Evolutionary conservation across 768 basidiomycete species (phyloP).

Genomic region (Tricholoma furcatifolium): DNA sequence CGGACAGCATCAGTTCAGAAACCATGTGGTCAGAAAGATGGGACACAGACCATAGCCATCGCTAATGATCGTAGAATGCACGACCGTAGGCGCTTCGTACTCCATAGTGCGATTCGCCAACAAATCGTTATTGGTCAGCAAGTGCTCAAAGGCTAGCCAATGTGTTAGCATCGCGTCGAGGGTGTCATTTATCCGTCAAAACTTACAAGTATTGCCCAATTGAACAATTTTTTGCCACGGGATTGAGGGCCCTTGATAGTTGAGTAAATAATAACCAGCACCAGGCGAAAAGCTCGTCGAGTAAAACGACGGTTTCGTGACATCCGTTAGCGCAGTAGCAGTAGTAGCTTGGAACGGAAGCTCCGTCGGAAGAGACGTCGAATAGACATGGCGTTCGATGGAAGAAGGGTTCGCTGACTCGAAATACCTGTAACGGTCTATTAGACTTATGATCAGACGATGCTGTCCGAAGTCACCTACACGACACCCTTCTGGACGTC

Average conservation of each 20-base stretch:
- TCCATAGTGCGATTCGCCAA: constrained; percentile 62
- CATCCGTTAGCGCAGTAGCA: constrained; percentile 54
- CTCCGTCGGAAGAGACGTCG: constrained; percentile 64
- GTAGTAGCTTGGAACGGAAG: constrained; percentile 32
- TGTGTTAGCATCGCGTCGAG: not conserved
- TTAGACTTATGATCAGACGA: constrained; percentile 12
- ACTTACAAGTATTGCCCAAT: constrained; percentile 40
- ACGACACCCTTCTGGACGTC: constrained; percentile 66
- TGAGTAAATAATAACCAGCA: constrained; percentile 80
- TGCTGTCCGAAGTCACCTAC: constrained; percentile 47
- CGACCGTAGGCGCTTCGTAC: constrained; percentile 72
- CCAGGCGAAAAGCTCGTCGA: constrained; percentile 77
- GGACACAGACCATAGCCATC: constrained; percentile 72
- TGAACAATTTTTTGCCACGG: constrained; percentile 86
- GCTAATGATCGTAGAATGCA: constrained; percentile 68
- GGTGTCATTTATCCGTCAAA: not conserved
- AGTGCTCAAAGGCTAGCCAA: constrained; percentile 54
- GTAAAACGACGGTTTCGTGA: constrained; percentile 55
- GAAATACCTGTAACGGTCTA: constrained; percentile 68
- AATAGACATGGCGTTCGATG: constrained; percentile 81
- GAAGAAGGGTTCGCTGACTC: constrained; percentile 81
- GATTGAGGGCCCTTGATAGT: constrained; percentile 76
- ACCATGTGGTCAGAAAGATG: constrained; percentile 8
- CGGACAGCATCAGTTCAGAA: constrained; percentile 18
- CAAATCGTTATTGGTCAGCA: constrained; percentile 67